Evolutionary conservation across 2,329 filamentous ascomycete species (phyloP), one percentile per base, ranked within the genome.

Genomic region (Aureobasidium musti): DNA sequence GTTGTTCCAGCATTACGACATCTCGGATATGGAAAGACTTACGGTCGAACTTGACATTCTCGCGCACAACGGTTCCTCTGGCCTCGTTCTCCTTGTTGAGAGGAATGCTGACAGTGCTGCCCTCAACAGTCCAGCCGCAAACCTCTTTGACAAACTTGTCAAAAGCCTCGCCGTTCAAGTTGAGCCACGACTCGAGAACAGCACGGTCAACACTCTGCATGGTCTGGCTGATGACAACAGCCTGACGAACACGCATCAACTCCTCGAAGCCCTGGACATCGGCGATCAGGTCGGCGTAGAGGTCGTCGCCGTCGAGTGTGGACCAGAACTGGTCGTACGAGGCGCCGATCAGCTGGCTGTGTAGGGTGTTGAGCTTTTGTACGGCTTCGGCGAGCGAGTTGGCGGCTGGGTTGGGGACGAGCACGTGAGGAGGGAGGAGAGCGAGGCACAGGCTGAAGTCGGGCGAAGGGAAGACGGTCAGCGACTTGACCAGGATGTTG

Each of bases 21-120:
- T 45, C 1, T 28, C 11, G 10, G 23, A 30, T 50, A 2, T 30
- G 21, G 5, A 41, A 47, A 21, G 19, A 78, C 81, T 78, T 76
- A 83, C 81, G 92, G 72, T 95, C 91, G 68, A 96, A 89, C 79
- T 90, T 92, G 75, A 99, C 95, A 71, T 95, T 93, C 84, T 99
- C 95, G 74, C 93, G 87, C 75, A 97, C 96, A 78, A 97, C 91
- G 47, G 92, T 90, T 79, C 95, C 95, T 84, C 96, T 92, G 52
- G 92, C 95, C 86, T 98, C 94, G 78, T 97, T 97, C 81, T 99
- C 95, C 76, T 95, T 91, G 82, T 99, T 99, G 75, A 89, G 83
- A 66, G 95, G 95, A 66, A 99, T 86, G 78, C 87, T 86, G 70
- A 97, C 88, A 69, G 75, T 80, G 45, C 77, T 76, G 35, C 83